Evolutionary conservation across 345 rosid species (phyloP).

Genomic region (Hypericum androsaemum): DNA sequence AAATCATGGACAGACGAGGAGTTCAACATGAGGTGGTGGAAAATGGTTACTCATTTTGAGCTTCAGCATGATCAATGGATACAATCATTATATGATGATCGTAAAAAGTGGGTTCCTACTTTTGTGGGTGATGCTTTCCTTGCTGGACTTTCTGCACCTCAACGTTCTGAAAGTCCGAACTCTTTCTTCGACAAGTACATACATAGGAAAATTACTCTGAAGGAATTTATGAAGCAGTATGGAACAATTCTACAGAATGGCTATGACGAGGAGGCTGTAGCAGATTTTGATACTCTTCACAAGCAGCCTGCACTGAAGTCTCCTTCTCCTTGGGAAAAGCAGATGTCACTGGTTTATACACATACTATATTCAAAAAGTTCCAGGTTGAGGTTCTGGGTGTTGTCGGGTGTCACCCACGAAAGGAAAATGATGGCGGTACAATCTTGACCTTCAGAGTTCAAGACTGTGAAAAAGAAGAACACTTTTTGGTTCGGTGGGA

Average conservation of each 20-base stretch:
- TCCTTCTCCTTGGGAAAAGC: slow-evolving; percentile 66
- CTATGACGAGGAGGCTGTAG: slow-evolving; percentile 65
- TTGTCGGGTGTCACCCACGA: slow-evolving; percentile 55
- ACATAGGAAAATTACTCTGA: slow-evolving; percentile 54
- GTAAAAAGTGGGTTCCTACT: slow-evolving; percentile 54
- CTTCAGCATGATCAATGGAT: slow-evolving; percentile 48
- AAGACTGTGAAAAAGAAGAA: slow-evolving; percentile 50
- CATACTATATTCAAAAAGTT: slow-evolving; percentile 56
- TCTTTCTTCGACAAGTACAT: slow-evolving; percentile 52
- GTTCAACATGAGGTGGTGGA: slow-evolving; percentile 56
- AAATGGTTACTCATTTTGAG: slow-evolving; percentile 48
- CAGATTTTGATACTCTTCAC: slow-evolving; percentile 56
- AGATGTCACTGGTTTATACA: slow-evolving; percentile 50
- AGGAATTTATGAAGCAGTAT: slow-evolving; percentile 47
- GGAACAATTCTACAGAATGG: slow-evolving; percentile 47
- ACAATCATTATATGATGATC: slow-evolving; percentile 46
- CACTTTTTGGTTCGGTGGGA: slow-evolving; percentile 44
- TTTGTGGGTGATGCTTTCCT: slow-evolving; percentile 39
- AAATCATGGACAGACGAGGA: slow-evolving; percentile 52
- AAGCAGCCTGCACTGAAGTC: slow-evolving; percentile 56
- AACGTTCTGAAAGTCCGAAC: slow-evolving; percentile 50
- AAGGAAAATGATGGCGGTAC: slow-evolving; percentile 43
- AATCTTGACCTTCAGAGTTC: slow-evolving; percentile 40
- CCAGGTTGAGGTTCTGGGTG: slow-evolving; percentile 59
- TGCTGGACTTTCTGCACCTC: slow-evolving; percentile 51